Conservation (phyloP, 169 alveolate genomes). For the Plasmodium gonderi region DNA sequence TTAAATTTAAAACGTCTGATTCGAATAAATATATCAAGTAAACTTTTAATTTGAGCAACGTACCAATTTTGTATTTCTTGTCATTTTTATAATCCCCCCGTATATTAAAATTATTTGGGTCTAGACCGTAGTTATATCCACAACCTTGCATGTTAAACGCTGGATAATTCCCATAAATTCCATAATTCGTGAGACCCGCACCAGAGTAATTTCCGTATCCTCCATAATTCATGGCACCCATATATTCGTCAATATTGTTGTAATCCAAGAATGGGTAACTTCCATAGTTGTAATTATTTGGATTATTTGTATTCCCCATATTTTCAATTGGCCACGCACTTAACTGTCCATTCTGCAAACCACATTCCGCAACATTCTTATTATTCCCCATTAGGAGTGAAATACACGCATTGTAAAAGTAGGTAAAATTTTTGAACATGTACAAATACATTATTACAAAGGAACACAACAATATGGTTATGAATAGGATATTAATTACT, state of each 20-base stretch:
- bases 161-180: neutral
- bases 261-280: neutral
- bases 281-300: neutral
- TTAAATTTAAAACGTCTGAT: conserved; percentile 28
- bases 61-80: neutral
- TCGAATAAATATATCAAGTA: conserved; percentile 37
- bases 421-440: conserved; percentile 17
- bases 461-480: neutral
- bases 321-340: neutral
- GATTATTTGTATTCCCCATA: neutral
- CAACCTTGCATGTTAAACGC: neutral
- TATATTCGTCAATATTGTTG: neutral
- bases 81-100: neutral
- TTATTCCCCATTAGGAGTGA: neutral
- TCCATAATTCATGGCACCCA: neutral
- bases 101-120: neutral
- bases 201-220: neutral
- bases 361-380: neutral
- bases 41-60: conserved; percentile 22
- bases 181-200: neutral
- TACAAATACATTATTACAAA: conserved; percentile 19
- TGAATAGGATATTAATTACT: conserved; percentile 20
- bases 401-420: conserved; percentile 19
- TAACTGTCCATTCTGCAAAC: neutral
- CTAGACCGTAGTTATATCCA: neutral